Conservation (phyloP, 495 filamentous ascomycete species). For the Penicillium coprophilum region DNA sequence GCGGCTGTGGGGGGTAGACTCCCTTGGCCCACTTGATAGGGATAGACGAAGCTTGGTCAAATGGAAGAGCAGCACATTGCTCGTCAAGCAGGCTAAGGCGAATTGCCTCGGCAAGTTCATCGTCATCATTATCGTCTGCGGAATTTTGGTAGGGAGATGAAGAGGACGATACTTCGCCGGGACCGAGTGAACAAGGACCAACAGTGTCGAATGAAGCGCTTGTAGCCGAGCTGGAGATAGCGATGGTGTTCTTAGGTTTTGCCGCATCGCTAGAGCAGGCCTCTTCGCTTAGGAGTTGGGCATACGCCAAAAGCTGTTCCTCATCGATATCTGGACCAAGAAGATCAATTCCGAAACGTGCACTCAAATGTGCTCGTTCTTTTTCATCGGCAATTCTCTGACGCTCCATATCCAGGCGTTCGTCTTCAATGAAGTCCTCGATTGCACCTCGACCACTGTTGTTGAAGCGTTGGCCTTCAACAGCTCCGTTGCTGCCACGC, state of each 20-base stretch:
- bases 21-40: constrained; percentile 54
- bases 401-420: constrained; percentile 73
- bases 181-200: constrained; percentile 50
- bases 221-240: constrained; percentile 48
- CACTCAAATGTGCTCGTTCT: constrained; percentile 64
- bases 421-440: constrained; percentile 77
- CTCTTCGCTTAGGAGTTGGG: constrained; percentile 84
- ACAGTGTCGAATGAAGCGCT: constrained; percentile 45
- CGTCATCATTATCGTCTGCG: constrained; percentile 61
- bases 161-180: constrained; percentile 46
- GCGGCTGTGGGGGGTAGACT: constrained; percentile 15
- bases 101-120: constrained; percentile 79
- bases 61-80: constrained; percentile 5
- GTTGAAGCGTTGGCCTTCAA: constrained; percentile 55
- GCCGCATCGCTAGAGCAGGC: constrained; percentile 60
- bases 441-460: constrained; percentile 62
- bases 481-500: constrained; percentile 56
- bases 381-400: constrained; percentile 63
- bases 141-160: constrained; percentile 42
- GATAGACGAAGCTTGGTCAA: constrained; percentile 43
- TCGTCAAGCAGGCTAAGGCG: constrained; percentile 69
- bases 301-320: constrained; percentile 87
- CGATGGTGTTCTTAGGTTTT: constrained; percentile 47
- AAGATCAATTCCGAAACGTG: constrained; percentile 78
- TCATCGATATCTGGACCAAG: constrained; percentile 71